phyloP scores from a whole-genome alignment of 2,329 filamentous ascomycete genomes.

The Orbilia javanica region DNA sequence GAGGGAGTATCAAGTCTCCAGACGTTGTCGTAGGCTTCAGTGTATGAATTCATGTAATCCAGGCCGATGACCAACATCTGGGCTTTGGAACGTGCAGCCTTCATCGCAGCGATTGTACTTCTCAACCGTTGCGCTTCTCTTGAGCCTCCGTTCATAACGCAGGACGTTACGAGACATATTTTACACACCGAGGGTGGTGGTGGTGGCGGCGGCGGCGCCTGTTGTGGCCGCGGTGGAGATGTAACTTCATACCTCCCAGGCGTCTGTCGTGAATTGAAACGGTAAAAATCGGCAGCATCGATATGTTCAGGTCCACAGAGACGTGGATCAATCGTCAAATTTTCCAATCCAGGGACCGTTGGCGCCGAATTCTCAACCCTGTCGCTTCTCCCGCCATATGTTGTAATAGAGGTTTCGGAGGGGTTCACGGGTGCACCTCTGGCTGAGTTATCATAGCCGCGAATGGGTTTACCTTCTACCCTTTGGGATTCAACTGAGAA shows the following conservation, averaged over 20 bases:
- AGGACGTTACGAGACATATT: constrained; percentile 26
- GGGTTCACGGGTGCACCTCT: background rate
- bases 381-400: background rate
- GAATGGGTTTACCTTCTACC: constrained; percentile 4
- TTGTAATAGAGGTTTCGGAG: background rate
- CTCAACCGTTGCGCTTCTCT: constrained; percentile 40
- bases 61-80: constrained; percentile 24
- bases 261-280: constrained; percentile 6
- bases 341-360: background rate
- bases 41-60: constrained; percentile 46
- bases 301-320: constrained; percentile 36
- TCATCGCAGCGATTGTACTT: constrained; percentile 24
- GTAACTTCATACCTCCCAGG: background rate
- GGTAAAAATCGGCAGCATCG: constrained; percentile 50
- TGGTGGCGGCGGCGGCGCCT: too few species aligned
- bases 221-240: too few species aligned
- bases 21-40: constrained; percentile 34
- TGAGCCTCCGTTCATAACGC: constrained; percentile 50
- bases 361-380: constrained; percentile 24
- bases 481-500: constrained; percentile 18
- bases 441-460: constrained; percentile 32
- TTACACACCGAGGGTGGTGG: constrained; percentile 5
- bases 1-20: constrained; percentile 38
- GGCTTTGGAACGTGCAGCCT: constrained; percentile 37
- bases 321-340: constrained; percentile 14